Conservation (phyloP, 2,329 filamentous ascomycete species). For the Plectosphaerella plurivora region DNA sequence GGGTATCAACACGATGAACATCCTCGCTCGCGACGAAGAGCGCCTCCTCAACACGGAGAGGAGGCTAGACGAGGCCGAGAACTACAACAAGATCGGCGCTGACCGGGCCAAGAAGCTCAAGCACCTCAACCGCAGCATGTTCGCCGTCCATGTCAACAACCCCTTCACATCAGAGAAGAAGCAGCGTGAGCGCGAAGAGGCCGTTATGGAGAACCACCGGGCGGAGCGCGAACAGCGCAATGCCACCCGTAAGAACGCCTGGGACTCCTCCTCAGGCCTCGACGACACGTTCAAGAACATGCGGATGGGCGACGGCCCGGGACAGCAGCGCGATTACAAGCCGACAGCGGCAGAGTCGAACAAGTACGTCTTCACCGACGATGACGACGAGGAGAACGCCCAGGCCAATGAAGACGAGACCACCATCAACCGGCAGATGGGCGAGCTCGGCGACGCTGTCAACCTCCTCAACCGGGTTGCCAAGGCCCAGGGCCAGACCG, state of each 20-base stretch:
- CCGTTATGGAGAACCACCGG: conserved; percentile 65
- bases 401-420: conserved; percentile 41
- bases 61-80: conserved; percentile 75
- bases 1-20: conserved; percentile 66
- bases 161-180: conserved; percentile 70
- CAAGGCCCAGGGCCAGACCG: conserved; percentile 67
- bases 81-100: conserved; percentile 70
- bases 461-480: conserved; percentile 69
- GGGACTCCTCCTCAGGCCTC: conserved; percentile 47
- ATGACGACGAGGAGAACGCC: conserved; percentile 57
- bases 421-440: conserved; percentile 53
- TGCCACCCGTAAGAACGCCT: conserved; percentile 50
- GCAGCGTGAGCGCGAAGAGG: conserved; percentile 59
- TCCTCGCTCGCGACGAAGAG: conserved; percentile 75
- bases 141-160: conserved; percentile 74
- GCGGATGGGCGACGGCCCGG: conserved; percentile 16
- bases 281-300: conserved; percentile 44
- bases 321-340: conserved; percentile 25
- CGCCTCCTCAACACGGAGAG: conserved; percentile 76
- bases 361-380: conserved; percentile 78
- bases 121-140: conserved; percentile 85
- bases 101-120: conserved; percentile 81
- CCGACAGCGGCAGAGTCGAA: conserved; percentile 4
- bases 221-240: conserved; percentile 63
- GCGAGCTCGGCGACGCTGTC: conserved; percentile 67